Percentiles rank a stretch among this genome's conserved stretches.
These are phyloP conservation scores for Arabidopsis hybrid DNA, from an alignment of 441 rosid species.

Conservation along the genomic window DNA sequence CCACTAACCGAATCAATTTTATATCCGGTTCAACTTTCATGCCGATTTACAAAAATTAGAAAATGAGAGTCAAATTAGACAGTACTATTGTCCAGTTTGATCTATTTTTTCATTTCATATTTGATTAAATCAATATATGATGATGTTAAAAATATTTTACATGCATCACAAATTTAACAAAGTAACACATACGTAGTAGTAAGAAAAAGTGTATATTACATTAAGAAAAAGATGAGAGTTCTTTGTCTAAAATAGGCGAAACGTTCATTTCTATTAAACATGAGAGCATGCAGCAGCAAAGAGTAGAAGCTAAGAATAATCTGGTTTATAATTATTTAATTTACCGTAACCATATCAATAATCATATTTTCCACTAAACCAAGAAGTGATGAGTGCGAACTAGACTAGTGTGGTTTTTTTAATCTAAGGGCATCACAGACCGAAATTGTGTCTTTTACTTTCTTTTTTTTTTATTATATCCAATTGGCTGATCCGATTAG, in stretches of 20 bases:
- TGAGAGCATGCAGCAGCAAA: conserved; percentile 42
- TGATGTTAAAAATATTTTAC: neutral
- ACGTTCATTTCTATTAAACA: conserved; percentile 57
- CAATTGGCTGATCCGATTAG: too few relatives aligned
- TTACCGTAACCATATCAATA: neutral
- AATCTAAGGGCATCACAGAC: neutral
- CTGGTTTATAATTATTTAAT: conserved; percentile 21
- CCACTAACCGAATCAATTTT: neutral
- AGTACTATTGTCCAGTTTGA: too few relatives aligned
- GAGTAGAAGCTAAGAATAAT: conserved; percentile 79
- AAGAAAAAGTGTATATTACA: neutral
- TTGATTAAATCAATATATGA: neutral
- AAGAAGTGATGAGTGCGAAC: conserved; percentile 13
- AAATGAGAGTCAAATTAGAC: neutral
- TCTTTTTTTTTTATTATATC: too few relatives aligned
- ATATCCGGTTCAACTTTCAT: conserved; percentile 1
- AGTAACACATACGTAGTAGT: conserved; percentile 16
- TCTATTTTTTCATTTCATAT: too few relatives aligned
- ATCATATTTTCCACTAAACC: conserved; percentile 3
- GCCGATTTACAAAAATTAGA: conserved; percentile 2
- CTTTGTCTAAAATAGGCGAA: conserved; percentile 73
- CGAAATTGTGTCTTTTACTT: neutral
- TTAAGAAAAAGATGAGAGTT: conserved; percentile 58
- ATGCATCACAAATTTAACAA: conserved; percentile 12
- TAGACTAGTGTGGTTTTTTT: neutral